Percentiles rank a stretch among this genome's conserved stretches.
phyloP scores from a whole-genome alignment of 148 eudicot genomes.

The Suaeda aralocaspica region DNA sequence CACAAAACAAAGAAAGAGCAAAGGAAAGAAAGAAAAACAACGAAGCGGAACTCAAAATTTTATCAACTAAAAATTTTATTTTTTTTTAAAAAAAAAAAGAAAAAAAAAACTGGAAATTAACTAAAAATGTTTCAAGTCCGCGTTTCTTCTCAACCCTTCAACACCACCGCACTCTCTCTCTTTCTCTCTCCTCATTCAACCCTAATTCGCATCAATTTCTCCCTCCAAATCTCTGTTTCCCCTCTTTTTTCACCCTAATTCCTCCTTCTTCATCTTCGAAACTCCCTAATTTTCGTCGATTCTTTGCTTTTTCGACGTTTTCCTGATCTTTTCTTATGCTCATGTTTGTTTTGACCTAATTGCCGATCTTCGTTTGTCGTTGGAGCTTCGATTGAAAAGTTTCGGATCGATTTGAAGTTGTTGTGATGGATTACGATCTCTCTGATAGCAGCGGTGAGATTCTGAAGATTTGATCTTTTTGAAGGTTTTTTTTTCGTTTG shows the following conservation, averaged over 20 bases:
- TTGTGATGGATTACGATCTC: slow-evolving; percentile 42
- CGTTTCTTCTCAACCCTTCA: slow-evolving; percentile 24
- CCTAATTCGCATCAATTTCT: slow-evolving; percentile 25
- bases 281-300: slow-evolving; percentile 2
- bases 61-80: slow-evolving; percentile 19
- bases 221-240: slow-evolving; percentile 17
- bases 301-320: not conserved
- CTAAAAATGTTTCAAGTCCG: slow-evolving; percentile 35
- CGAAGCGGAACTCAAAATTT: slow-evolving; percentile 31
- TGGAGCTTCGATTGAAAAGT: not conserved
- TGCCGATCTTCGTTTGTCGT: slow-evolving; percentile 1
- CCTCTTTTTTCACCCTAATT: slow-evolving; percentile 6
- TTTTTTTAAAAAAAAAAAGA: not conserved
- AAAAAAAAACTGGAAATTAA: slow-evolving; percentile 4
- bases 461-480: slow-evolving; percentile 14
- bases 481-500: not conserved
- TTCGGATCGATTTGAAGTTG: slow-evolving; percentile 15
- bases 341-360: slow-evolving; percentile 22
- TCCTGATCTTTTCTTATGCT: not conserved
- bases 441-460: slow-evolving; percentile 66
- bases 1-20: not conserved
- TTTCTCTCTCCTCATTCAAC: slow-evolving; percentile 25
- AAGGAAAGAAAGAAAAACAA: slow-evolving; percentile 21
- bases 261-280: slow-evolving; percentile 6
- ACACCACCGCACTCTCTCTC: slow-evolving; percentile 10